Percentiles rank a stretch among this genome's conserved stretches.
Conservation (phyloP, 2,329 filamentous ascomycete genomes). For the Cladosporium sp. region DNA sequence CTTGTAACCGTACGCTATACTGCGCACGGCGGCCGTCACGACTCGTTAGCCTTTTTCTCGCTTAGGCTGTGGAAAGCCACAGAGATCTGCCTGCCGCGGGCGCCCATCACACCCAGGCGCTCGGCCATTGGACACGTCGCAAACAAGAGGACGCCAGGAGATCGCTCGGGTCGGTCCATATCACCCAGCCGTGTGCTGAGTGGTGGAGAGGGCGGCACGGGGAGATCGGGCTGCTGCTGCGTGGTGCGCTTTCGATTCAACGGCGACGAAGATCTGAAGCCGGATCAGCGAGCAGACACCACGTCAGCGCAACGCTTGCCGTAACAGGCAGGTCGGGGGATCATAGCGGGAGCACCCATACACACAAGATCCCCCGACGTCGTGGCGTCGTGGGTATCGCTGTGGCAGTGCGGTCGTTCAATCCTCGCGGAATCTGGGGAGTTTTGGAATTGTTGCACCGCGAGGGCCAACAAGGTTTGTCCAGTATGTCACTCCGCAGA, state of each 20-base stretch:
- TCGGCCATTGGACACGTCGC: slow-evolving; percentile 1
- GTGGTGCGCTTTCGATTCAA: neutral
- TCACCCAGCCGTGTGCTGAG: too few species aligned
- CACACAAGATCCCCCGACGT: too few species aligned
- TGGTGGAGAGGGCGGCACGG: neutral
- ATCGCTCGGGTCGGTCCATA: slow-evolving; percentile 4
- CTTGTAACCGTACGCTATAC: too few species aligned
- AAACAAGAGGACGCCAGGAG: neutral
- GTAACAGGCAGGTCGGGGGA: neutral
- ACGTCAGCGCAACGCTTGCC: neutral
- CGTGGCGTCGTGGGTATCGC: too few species aligned
- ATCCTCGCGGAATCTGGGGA: too few species aligned
- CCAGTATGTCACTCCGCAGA: too few species aligned
- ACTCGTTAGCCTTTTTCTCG: neutral
- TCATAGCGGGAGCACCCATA: too few species aligned
- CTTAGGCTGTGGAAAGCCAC: neutral
- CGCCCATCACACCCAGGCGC: neutral
- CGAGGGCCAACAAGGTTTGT: too few species aligned
- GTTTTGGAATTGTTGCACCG: too few species aligned
- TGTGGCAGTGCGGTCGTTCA: too few species aligned
- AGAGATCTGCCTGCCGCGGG: neutral
- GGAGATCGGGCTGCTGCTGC: slow-evolving; percentile 1
- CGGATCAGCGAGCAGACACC: neutral
- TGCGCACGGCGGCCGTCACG: too few species aligned
- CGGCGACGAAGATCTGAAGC: neutral